Evolutionary conservation across 352 stramenopile species (phyloP).

Genomic region (Globisporangium iwayamae): DNA sequence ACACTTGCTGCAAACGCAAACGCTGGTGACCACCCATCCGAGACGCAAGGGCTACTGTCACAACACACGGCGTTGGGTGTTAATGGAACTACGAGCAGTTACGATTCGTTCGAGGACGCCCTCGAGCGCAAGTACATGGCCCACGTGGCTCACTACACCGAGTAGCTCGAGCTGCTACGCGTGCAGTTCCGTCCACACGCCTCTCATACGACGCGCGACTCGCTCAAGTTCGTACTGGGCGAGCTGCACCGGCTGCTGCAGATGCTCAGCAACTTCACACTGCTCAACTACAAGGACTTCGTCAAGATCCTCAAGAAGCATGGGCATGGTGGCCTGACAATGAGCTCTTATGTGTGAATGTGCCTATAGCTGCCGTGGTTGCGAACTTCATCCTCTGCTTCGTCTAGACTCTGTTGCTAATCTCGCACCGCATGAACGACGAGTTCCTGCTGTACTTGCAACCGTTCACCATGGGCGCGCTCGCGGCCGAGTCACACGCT

Average conservation of each 20-base stretch:
- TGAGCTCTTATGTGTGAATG: background rate
- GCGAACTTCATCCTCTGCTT: conserved; percentile 78
- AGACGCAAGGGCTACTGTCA: conserved; percentile 88
- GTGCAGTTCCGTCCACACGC: conserved; percentile 56
- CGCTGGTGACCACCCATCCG: conserved; percentile 7
- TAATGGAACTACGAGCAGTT: conserved; percentile 28
- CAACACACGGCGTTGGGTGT: background rate
- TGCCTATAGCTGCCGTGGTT: conserved; percentile 48
- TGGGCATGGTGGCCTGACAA: conserved; percentile 33
- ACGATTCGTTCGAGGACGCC: conserved; percentile 82
- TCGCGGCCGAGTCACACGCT: conserved; percentile 65
- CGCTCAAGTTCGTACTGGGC: conserved; percentile 91
- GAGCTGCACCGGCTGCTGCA: conserved; percentile 93
- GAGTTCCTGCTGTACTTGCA: conserved; percentile 74
- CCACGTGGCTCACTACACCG: conserved; percentile 9
- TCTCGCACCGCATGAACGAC: conserved; percentile 55
- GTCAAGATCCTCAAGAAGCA: conserved; percentile 98
- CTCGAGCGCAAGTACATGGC: conserved; percentile 68
- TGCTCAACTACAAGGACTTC: conserved; percentile 98
- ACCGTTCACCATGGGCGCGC: conserved; percentile 82
- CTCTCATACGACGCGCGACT: conserved; percentile 72
- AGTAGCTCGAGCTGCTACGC: conserved; percentile 84
- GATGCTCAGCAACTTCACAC: conserved; percentile 94
- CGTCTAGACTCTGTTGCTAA: conserved; percentile 78
- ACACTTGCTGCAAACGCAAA: conserved; percentile 10